Evolutionary conservation across 768 basidiomycete genomes (phyloP), one percentile per base, ranked within the genome.

Genomic region (Xanthoconium purpureum): DNA sequence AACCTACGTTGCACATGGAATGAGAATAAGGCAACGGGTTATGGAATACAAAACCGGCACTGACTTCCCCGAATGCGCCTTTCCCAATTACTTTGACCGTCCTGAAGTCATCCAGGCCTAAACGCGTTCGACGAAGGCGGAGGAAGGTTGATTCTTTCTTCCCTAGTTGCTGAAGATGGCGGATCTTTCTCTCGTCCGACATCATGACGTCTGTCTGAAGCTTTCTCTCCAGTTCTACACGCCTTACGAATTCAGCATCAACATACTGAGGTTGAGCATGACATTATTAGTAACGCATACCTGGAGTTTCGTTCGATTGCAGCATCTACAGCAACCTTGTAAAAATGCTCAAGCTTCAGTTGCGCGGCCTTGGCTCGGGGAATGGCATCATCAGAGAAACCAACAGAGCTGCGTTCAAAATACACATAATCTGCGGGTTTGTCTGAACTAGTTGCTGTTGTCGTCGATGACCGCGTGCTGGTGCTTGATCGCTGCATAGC

Each of bases 1-100:
- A 49, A 99, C 95, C 76, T 84, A 53, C 18, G 32, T 57, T 39
- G 13, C 33, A 33, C 37, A 29, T 5, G 11, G 7, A 15, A 52
- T 56, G 32, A 42, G 52, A 47, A 39, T 30, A 50, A 50, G 17
- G 36, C 6, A 15, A 43, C 14, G 33, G 7, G 3, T 11, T 13
- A 39, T 30, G 12, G 12, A 7, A 37, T 15, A 43, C 4, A 36
- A 43, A 49, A 55, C 9, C 6, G 47, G 32, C 30, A 71, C 82
- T 38, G 66, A 92, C 94, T 78, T 99, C 96, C 70, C 97, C 95
- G 66, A 99, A 99, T 17, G 97, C 97, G 59, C 97, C 97, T 74
- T 97, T 98, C 20, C 97, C 97, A 63, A 99, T 99, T 45, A 99
- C 94, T 71, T 98, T 98, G 66, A 99, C 93, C 5, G 96, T 98